phyloP scores from a whole-genome alignment of 164 flowering plant species.

The Piper longum region DNA sequence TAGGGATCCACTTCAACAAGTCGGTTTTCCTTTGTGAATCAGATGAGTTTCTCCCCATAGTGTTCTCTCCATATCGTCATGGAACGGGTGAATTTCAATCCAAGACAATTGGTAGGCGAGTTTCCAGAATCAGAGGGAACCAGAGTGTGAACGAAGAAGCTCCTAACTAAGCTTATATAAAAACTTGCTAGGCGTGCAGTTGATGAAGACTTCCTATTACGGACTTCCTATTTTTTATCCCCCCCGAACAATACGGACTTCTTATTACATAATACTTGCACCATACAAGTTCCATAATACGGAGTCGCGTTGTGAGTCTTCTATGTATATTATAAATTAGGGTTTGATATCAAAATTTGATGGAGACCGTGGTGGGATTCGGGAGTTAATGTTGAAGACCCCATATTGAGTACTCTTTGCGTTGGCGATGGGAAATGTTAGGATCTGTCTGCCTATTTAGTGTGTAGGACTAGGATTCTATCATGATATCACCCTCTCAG shows the following conservation, averaged over 20 bases:
- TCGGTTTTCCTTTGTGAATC: background rate
- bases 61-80: background rate
- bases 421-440: background rate
- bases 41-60: constrained; percentile 1
- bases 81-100: background rate
- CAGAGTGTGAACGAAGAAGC: too few species aligned
- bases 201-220: too few species aligned
- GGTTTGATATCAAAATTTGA: too few species aligned
- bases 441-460: background rate
- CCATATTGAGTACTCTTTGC: background rate
- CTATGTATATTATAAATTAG: background rate
- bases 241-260: too few species aligned
- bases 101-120: background rate
- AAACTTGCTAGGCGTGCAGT: too few species aligned
- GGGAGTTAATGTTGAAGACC: background rate
- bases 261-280: too few species aligned
- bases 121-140: background rate
- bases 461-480: too few species aligned
- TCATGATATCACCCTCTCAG: too few species aligned
- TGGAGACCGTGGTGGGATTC: background rate
- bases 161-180: too few species aligned
- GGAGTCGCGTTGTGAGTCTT: too few species aligned
- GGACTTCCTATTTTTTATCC: too few species aligned
- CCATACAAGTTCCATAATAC: too few species aligned
- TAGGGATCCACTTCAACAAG: background rate